Base-by-base conservation (phyloP, 768 basidiomycete species). In the Macrocybe gigantea region DNA sequence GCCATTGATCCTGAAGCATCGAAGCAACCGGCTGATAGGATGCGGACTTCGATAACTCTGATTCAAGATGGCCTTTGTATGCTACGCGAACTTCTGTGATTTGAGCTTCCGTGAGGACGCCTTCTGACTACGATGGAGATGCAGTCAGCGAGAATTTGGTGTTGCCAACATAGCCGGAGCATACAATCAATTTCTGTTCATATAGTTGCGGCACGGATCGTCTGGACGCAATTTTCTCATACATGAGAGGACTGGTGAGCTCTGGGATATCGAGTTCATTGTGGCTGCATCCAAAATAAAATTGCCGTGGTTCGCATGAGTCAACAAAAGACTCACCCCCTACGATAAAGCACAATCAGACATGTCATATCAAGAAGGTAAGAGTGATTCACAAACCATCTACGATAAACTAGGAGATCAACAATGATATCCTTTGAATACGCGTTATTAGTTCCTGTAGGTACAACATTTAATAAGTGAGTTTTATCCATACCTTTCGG, bases 161-260 rank as follows among this genome's bases (percentile, higher is more conserved):
- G 11, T 38, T 11, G 36, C 11, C 36, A 41, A n/a, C 33, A 30
- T 14, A 22, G 8, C 48, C 11, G 35, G 11, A n/a, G 12, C 81
- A 41, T 48, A 91, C 91, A 44, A 83, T 72, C 5, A 93, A 73
- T 38, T 82, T 83, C 38, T 85, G 78, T 58, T 93, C 90, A 60
- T 93, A 95, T 9, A 91, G 68, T 44, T 82, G 72, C 5, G 91
- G 90, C 5, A 93, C 89, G 9, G 85, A 87, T 40, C 73, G 78
- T 41, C 92, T 73, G 0, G 82, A 75, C 5, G 82, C 77, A 57
- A 95, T 94, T 66, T 87, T 80, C 63, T 88, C 76, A 65, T 96
- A 96, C 93, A 95, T 96, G 7, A 84, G 67, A 0, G 93, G 93
- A 49, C 85, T 86, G 0, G 93, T 95, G 61, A 92, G 88, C 11